Percentiles rank a stretch among this genome's conserved stretches.
phyloP scores from a whole-genome alignment of 73 alveolate genomes.

The Diophrys sp. region DNA sequence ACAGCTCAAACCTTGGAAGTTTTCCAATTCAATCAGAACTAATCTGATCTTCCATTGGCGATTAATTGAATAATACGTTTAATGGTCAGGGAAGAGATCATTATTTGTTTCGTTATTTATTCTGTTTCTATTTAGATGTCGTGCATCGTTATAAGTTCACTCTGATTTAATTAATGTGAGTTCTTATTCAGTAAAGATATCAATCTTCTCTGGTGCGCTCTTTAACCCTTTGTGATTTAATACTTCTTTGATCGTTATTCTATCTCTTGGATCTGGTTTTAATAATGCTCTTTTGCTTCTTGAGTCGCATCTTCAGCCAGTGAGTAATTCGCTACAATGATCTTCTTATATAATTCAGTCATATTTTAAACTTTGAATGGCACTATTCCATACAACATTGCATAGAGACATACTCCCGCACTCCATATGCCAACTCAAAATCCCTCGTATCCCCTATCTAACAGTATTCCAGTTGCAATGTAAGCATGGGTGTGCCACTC shows the following conservation, averaged over 20 bases:
- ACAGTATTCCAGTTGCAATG: constrained; percentile 41
- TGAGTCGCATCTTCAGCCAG: constrained; percentile 21
- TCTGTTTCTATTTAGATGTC: neutral
- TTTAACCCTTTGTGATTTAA: constrained; percentile 24
- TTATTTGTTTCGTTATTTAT: too few relatives aligned
- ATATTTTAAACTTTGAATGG: constrained; percentile 48
- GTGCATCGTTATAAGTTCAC: neutral
- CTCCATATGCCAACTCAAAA: constrained; percentile 38
- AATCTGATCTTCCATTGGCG: too few relatives aligned
- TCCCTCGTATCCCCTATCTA: constrained; percentile 15
- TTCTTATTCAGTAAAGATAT: constrained; percentile 24
- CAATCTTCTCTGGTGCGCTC: constrained; percentile 7
- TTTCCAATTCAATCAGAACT: too few relatives aligned
- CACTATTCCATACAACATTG: constrained; percentile 44
- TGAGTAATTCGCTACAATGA: constrained; percentile 15
- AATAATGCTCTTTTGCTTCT: constrained; percentile 25
- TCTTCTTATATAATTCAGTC: constrained; percentile 33
- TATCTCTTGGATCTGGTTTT: constrained; percentile 24
- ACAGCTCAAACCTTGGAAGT: too few relatives aligned
- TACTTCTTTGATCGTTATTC: constrained; percentile 20
- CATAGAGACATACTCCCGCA: constrained; percentile 57
- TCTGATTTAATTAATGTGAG: neutral
- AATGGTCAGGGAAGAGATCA: too few relatives aligned
- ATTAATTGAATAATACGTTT: too few relatives aligned
- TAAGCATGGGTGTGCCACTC: constrained; percentile 56